Conservation (phyloP, 495 filamentous ascomycete genomes). For the Xanthoparmelia taractica region DNA sequence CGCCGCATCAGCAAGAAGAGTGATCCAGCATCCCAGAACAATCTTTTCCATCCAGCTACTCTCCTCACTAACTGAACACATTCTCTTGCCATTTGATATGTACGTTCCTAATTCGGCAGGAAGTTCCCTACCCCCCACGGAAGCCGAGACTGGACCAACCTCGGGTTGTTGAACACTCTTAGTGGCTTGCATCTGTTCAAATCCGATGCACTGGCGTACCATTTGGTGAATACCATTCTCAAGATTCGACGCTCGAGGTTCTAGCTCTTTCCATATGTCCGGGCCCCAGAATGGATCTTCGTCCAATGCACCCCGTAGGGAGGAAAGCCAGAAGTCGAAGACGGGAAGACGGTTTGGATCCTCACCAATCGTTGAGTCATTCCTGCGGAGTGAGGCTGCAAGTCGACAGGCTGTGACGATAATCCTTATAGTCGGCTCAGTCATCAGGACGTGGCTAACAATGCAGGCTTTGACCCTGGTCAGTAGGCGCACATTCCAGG, state of each 20-base stretch:
- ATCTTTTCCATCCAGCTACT: constrained; percentile 21
- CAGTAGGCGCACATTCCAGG: background rate
- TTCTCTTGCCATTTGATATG: constrained; percentile 12
- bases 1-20: constrained; percentile 16
- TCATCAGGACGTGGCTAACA: constrained; percentile 46
- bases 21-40: constrained; percentile 19
- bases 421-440: constrained; percentile 53
- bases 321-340: constrained; percentile 49
- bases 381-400: constrained; percentile 62
- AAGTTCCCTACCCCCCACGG: constrained; percentile 10
- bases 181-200: constrained; percentile 22
- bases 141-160: constrained; percentile 2
- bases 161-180: constrained; percentile 3
- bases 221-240: constrained; percentile 48
- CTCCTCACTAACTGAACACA: constrained; percentile 9
- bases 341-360: constrained; percentile 30
- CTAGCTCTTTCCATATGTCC: constrained; percentile 47
- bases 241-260: constrained; percentile 44
- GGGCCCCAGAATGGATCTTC: constrained; percentile 52
- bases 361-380: constrained; percentile 21
- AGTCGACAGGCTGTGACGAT: constrained; percentile 55
- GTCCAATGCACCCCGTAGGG: constrained; percentile 45
- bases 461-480: constrained; percentile 38
- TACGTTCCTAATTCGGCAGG: constrained; percentile 8
- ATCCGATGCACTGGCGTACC: constrained; percentile 45